phyloP scores from a whole-genome alignment of 805 yeast species.

The Scheffersomyces ergatensis region DNA sequence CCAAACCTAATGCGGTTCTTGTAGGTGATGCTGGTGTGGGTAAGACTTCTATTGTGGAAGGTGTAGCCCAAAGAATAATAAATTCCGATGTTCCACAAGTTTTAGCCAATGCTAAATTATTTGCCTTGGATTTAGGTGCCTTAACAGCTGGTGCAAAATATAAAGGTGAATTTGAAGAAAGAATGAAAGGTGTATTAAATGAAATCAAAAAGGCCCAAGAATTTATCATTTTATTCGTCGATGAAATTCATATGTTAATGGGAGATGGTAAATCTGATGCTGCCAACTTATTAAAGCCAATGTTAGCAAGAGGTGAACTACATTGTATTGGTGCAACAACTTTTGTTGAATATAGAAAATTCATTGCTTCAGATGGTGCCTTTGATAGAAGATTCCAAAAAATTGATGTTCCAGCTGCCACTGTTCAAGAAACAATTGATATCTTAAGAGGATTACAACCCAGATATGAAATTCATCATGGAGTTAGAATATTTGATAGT shows the following conservation, averaged over 20 bases:
- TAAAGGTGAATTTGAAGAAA: slow-evolving; percentile 98
- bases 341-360: slow-evolving; percentile 87
- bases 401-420: slow-evolving; percentile 93
- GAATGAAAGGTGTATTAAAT: slow-evolving; percentile 92
- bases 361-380: slow-evolving; percentile 95
- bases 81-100: slow-evolving; percentile 94
- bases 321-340: slow-evolving; percentile 99
- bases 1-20: slow-evolving; percentile 93
- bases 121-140: slow-evolving; percentile 91
- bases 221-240: slow-evolving; percentile 87
- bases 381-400: slow-evolving; percentile 98
- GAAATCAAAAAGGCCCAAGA: slow-evolving; percentile 88
- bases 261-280: slow-evolving; percentile 98
- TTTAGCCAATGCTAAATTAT: slow-evolving; percentile 74
- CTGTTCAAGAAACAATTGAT: slow-evolving; percentile 89
- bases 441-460: slow-evolving; percentile 94
- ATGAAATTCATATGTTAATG: slow-evolving; percentile 99
- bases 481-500: slow-evolving; percentile 91
- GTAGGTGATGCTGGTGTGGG: slow-evolving; percentile 99
- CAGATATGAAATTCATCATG: slow-evolving; percentile 95
- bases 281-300: slow-evolving; percentile 94
- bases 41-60: slow-evolving; percentile 96
- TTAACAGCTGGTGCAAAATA: slow-evolving; percentile 98
- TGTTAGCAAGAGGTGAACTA: slow-evolving; percentile 92
- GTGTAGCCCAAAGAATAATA: slow-evolving; percentile 95